Evolutionary conservation across 768 basidiomycete species (phyloP).

Genomic region (Boletellus ananiceps): DNA sequence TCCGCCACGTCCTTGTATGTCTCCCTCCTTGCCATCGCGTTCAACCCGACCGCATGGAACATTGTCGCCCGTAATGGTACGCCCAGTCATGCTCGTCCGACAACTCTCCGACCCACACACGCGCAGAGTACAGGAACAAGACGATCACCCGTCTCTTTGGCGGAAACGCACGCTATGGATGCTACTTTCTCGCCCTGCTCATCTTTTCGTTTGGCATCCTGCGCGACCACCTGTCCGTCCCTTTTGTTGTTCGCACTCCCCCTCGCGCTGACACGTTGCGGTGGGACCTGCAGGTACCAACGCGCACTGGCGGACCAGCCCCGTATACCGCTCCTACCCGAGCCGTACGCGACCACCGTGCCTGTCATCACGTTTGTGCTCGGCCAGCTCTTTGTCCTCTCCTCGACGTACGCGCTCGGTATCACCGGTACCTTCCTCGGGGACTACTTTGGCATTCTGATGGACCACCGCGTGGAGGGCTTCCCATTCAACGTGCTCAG

Average conservation of each 20-base stretch:
- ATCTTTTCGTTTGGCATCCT: slow-evolving; percentile 86
- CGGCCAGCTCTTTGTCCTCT: slow-evolving; percentile 84
- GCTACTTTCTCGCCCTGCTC: slow-evolving; percentile 79
- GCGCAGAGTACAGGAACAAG: slow-evolving; percentile 73
- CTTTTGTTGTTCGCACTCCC: neutral
- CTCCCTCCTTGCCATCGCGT: slow-evolving; percentile 66
- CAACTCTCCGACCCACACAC: neutral
- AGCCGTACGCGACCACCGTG: slow-evolving; percentile 56
- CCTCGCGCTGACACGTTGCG: neutral
- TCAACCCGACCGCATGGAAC: slow-evolving; percentile 97
- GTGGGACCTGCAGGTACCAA: slow-evolving; percentile 60
- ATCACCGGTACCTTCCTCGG: slow-evolving; percentile 90
- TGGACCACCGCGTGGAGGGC: slow-evolving; percentile 87
- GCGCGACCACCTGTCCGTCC: slow-evolving; percentile 77
- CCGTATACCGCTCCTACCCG: slow-evolving; percentile 54
- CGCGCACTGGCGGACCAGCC: slow-evolving; percentile 78
- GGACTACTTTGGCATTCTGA: slow-evolving; percentile 82
- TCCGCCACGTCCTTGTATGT: slow-evolving; percentile 62
- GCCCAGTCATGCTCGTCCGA: neutral
- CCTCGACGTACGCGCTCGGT: slow-evolving; percentile 86
- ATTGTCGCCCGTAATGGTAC: slow-evolving; percentile 72
- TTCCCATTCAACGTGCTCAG: slow-evolving; percentile 94
- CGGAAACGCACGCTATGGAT: slow-evolving; percentile 68
- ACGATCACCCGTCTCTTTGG: slow-evolving; percentile 82
- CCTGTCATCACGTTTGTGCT: slow-evolving; percentile 57